Percentiles rank a stretch among this genome's conserved stretches.
These are phyloP conservation scores for Aspergillus hiratsukae DNA, from an alignment of 2,329 filamentous ascomycete species.

Conservation along the genomic window DNA sequence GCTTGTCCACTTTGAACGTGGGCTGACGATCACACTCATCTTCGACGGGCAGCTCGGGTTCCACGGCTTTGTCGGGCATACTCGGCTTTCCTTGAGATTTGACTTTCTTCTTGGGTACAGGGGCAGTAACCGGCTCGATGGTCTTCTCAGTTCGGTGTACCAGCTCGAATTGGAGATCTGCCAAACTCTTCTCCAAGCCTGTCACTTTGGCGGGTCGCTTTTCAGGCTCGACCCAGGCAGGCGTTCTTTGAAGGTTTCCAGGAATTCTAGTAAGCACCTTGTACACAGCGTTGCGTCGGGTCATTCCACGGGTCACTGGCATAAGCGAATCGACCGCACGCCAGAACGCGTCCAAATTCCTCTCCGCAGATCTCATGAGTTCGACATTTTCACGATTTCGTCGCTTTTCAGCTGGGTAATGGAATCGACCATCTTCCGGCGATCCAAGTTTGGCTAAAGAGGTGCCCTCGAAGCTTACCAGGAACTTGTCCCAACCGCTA, in stretches of 20 bases:
- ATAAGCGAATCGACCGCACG: conserved; percentile 24
- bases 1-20: conserved; percentile 31
- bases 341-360: conserved; percentile 48
- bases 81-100: conserved; percentile 11
- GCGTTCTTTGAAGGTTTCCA: conserved; percentile 44
- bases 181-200: neutral
- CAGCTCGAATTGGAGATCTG: neutral
- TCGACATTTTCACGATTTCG: conserved; percentile 45
- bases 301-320: conserved; percentile 10
- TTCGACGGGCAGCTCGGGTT: neutral
- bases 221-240: conserved; percentile 44
- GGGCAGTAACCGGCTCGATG: neutral
- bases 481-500: neutral
- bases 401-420: conserved; percentile 47
- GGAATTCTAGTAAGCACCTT: conserved; percentile 33
- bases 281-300: conserved; percentile 24
- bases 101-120: conserved; percentile 5
- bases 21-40: conserved; percentile 15
- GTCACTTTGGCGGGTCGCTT: neutral
- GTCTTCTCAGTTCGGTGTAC: conserved; percentile 1
- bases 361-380: conserved; percentile 45
- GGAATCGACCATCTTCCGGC: conserved; percentile 40
- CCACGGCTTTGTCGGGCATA: neutral
- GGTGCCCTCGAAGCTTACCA: conserved; percentile 1
- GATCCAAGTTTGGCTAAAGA: conserved; percentile 23